These are phyloP conservation scores for Tetrapyrgos nigripes DNA, from an alignment of 1,284 basidiomycete genomes.

Conservation along the genomic window DNA sequence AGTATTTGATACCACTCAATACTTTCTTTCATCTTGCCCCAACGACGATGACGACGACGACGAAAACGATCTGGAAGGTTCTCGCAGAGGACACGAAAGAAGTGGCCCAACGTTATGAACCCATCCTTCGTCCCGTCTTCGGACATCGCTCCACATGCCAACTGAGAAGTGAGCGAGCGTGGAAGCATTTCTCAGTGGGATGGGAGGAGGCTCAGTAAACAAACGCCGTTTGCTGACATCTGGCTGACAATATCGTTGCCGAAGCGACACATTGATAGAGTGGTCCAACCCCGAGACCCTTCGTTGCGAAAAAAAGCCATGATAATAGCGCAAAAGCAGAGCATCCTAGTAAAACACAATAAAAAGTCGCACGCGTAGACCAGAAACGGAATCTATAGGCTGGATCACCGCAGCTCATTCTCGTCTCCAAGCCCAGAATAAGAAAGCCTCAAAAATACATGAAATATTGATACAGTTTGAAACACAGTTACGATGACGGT, in stretches of 20 bases:
- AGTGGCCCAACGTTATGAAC: neutral
- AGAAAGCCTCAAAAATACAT: neutral
- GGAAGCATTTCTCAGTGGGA: neutral
- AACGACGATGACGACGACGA: neutral
- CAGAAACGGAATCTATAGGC: too few relatives aligned
- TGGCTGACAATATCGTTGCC: too few relatives aligned
- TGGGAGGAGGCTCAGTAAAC: neutral
- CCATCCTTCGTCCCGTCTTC: neutral
- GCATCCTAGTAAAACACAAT: neutral
- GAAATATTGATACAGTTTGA: constrained; percentile 7
- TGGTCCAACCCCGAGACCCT: neutral
- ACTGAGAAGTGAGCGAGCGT: neutral
- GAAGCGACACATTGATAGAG: too few relatives aligned
- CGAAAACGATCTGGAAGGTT: too few relatives aligned
- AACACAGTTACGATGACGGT: constrained; percentile 18
- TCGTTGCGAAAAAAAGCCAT: neutral
- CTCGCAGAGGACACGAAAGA: neutral
- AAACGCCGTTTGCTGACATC: too few relatives aligned
- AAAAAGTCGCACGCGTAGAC: too few relatives aligned
- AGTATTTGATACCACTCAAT: constrained; percentile 49
- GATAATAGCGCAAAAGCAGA: neutral
- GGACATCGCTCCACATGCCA: neutral
- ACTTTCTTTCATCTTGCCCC: constrained; percentile 18
- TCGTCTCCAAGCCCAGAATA: too few relatives aligned
- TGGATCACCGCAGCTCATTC: too few relatives aligned